phyloP scores from a whole-genome alignment of 768 basidiomycete genomes.

The Termitomyces sp. region DNA sequence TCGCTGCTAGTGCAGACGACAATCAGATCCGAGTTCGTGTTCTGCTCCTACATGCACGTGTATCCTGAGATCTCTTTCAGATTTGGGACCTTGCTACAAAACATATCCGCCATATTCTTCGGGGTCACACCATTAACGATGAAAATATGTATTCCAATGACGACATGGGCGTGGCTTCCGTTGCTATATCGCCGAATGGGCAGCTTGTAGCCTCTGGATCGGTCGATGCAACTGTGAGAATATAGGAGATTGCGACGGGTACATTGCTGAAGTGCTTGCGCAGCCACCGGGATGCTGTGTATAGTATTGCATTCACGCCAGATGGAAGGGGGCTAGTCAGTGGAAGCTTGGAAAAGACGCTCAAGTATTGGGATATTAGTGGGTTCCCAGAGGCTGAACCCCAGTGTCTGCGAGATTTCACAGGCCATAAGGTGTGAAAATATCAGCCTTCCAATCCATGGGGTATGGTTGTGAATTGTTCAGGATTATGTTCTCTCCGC shows the following conservation, averaged over 20 bases:
- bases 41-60: neutral
- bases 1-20: conserved; percentile 90
- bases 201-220: conserved; percentile 58
- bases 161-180: no score
- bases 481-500: conserved; percentile 43
- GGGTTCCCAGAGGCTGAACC: conserved; percentile 33
- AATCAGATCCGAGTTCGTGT: conserved; percentile 69
- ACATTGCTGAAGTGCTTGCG: conserved; percentile 56
- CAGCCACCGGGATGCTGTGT: conserved; percentile 81
- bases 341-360: conserved; percentile 83
- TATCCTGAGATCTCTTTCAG: conserved; percentile 27
- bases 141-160: no score
- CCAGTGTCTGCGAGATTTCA: conserved; percentile 30
- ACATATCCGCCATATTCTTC: conserved; percentile 67
- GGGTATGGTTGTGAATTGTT: neutral
- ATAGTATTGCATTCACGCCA: conserved; percentile 87
- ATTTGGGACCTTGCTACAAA: conserved; percentile 89
- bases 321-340: conserved; percentile 88
- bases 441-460: neutral
- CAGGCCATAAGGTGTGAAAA: conserved; percentile 28
- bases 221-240: conserved; percentile 69
- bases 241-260: conserved; percentile 71
- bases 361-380: conserved; percentile 84
- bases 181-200: conserved; percentile 66
- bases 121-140: no score